phyloP scores from a whole-genome alignment of 116 monocot genomes.

The Phalaenopsis hybrid region DNA sequence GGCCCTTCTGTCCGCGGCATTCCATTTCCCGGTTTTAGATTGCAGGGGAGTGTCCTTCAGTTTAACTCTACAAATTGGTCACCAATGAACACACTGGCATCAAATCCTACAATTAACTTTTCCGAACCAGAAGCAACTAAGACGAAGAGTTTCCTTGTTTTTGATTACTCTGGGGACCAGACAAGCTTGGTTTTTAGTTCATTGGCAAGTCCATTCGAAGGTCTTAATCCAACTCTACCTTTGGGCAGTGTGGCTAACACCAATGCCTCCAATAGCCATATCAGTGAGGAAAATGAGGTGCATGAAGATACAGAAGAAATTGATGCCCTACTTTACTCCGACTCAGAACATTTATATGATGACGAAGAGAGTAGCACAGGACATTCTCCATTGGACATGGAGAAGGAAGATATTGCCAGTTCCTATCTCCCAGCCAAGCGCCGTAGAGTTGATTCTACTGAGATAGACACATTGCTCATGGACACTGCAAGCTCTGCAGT shows the following conservation, averaged over 20 bases:
- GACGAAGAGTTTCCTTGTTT: slow-evolving; percentile 18
- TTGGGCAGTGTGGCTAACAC: background rate
- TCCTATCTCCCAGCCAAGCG: slow-evolving; percentile 35
- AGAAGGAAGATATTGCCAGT: slow-evolving; percentile 13
- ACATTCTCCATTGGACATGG: slow-evolving; percentile 23
- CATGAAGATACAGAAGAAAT: slow-evolving; percentile 76
- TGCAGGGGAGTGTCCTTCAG: slow-evolving; percentile 6
- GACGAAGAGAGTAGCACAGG: slow-evolving; percentile 43
- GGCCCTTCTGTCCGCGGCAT: background rate
- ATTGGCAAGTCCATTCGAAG: background rate
- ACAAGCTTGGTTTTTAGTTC: slow-evolving; percentile 28
- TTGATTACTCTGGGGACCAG: slow-evolving; percentile 32
- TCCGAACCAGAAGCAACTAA: background rate
- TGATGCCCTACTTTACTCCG: slow-evolving; percentile 66
- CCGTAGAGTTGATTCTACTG: slow-evolving; percentile 18
- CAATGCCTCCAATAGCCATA: background rate
- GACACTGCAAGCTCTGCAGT: slow-evolving; percentile 70
- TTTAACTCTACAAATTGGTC: background rate
- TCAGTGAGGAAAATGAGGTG: slow-evolving; percentile 21
- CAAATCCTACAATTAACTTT: slow-evolving; percentile 4
- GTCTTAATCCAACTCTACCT: background rate
- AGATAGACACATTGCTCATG: slow-evolving; percentile 28
- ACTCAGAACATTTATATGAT: slow-evolving; percentile 31
- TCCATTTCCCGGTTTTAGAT: background rate
- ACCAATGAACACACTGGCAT: background rate